Base-by-base conservation (phyloP, 2,329 filamentous ascomycete species). In the Apiospora koreana region DNA sequence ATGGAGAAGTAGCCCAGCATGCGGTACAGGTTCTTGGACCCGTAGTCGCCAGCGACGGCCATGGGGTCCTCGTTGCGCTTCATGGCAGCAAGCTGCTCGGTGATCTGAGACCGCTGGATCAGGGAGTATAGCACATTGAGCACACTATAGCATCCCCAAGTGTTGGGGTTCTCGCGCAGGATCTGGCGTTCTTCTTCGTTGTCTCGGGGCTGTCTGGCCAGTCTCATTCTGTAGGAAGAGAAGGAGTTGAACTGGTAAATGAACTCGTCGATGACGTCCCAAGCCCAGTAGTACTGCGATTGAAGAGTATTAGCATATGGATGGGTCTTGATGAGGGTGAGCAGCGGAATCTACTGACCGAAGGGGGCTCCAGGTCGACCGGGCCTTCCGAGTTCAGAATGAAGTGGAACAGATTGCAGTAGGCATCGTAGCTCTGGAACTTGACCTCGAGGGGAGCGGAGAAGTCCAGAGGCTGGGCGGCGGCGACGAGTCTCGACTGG, bases 201-300 rank as follows among this genome's bases (percentile, higher is more conserved):
- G 82, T 93, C 89, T 71, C 77, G 86, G 82, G 90, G 86, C 87
- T 91, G 87, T 71, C 94, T 90, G 74, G 96, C 96, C 76, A 97
- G 91, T 75, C 94, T 92, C 83, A 97, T 94, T 80, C 96, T 92
- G 89, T 98, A 98, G 73, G 94, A 94, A 82, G 94, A 98, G 88
- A 99, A 99, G 71, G 95, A 97, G 88, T 99, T 98, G 88, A 99
- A 99, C 83, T 99, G 96, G 87, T 99, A 99, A 85, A 99, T 98
- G 87, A 99, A 99, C 84, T 99, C 96, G 83, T 99, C 96, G 84
- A 99, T 98, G 76, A 98, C 95, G 83, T 99, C 96, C 96, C 96
- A 99, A 54, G 96, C 96, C 96, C 96, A 99, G 87, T 95, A 98
- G 86, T 97, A 97, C 94, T 98, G 81, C 9, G 66, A 31, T 64